Base-by-base conservation (phyloP, 108 stramenopile genomes). In the Skeletonema marinoi region DNA sequence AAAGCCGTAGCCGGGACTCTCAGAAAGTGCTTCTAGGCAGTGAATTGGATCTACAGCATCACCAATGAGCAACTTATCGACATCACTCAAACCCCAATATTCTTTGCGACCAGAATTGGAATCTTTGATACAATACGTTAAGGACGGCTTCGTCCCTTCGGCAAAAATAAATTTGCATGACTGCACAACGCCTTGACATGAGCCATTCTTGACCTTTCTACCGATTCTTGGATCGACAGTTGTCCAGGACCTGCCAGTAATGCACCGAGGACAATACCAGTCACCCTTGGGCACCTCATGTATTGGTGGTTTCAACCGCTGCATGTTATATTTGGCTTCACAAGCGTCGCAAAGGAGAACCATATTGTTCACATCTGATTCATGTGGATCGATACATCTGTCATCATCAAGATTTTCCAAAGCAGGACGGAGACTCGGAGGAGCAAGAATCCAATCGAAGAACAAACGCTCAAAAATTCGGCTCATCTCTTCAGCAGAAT, bases 261-360 rank as follows among this genome's bases (percentile, higher is more conserved):
- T 54, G 63, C 95, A 96, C 32, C 95, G 60, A 21, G 93, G 93
- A 69, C 95, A 96, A 70, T 90, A 91, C 95, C 95, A 96, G 50
- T 96, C 93, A 32, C 93, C 93, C 76, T 85, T 88, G 6, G 95
- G 95, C 32, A 96, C 88, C 13, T 84, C 80, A 9, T 71, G 11
- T 30, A 96, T 63, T 38, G 93, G 92, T 48, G 93, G 93, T 60
- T 86, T 78, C 38, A 96, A 80, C 30, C 95, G 78, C 35, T 62
- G 71, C 76, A 96, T 90, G 65, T 96, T 96, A 83, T 85, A 96
- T 36, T 96, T 96, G n/a, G 90, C 95, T 82, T 96, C 95, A 65
- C 95, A 96, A 9, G 86, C 90, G 75, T 96, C 95, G 68, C 95
- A 96, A 60, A 96, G 76, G 1, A 96, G 81, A 9, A 95, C 94